Evolutionary conservation across 176 grass and related monocot species (phyloP).

Genomic region (Elymus sibiricus): DNA sequence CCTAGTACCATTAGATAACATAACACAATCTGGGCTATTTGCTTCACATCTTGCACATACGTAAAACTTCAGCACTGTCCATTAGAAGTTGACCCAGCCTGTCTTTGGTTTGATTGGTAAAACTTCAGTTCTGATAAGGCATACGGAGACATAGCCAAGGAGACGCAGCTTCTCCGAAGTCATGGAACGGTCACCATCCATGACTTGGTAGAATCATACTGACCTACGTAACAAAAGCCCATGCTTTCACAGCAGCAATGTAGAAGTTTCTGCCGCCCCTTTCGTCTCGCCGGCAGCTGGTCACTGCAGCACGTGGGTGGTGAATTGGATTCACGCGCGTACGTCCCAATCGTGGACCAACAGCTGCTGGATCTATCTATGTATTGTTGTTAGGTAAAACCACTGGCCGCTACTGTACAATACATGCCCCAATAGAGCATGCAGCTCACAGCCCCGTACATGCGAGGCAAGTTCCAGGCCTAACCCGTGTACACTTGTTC

Average conservation of each 20-base stretch:
- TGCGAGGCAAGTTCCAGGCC: background rate
- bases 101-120: background rate
- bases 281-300: background rate
- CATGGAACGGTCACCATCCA: background rate
- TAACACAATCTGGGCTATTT: background rate
- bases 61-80: too few relatives aligned
- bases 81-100: background rate
- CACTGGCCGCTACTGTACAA: background rate
- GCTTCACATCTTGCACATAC: background rate
- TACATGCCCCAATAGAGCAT: background rate
- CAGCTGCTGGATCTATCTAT: background rate
- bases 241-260: background rate
- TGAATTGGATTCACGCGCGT: constrained; percentile 16
- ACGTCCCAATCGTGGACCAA: constrained; percentile 10
- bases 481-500: background rate
- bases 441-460: background rate
- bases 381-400: background rate
- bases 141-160: background rate
- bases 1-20: background rate
- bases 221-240: background rate
- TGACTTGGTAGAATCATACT: background rate
- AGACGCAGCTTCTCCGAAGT: background rate
- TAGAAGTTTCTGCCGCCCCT: background rate
- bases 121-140: background rate
- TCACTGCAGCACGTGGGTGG: background rate